phyloP scores from a whole-genome alignment of 345 rosid genomes.

The Lepidium africanum region DNA sequence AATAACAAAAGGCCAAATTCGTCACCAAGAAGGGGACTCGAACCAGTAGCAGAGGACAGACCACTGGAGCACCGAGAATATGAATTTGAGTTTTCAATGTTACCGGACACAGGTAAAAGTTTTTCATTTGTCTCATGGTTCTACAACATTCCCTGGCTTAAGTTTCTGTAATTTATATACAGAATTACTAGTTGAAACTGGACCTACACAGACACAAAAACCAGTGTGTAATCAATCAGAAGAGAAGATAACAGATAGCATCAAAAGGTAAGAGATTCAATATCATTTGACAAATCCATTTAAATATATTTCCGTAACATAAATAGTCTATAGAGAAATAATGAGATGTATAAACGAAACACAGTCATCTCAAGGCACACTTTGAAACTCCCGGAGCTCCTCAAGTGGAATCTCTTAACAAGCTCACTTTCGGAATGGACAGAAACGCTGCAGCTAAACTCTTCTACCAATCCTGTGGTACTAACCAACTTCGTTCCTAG shows the following conservation, averaged over 20 bases:
- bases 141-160: conserved; percentile 2
- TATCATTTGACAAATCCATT: background rate
- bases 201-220: conserved; percentile 61
- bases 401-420: conserved; percentile 53
- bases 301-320: background rate
- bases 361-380: conserved; percentile 72
- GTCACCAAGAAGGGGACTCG: conserved; percentile 61
- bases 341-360: background rate
- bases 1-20: conserved; percentile 46
- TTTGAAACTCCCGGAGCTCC: conserved; percentile 80
- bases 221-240: conserved; percentile 32
- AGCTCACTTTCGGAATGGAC: conserved; percentile 61
- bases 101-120: conserved; percentile 50
- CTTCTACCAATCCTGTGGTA: conserved; percentile 87
- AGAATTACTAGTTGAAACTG: conserved; percentile 75
- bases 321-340: background rate
- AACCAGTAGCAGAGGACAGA: conserved; percentile 67
- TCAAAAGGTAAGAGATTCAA: conserved; percentile 43
- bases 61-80: conserved; percentile 34
- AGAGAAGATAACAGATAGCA: conserved; percentile 61
- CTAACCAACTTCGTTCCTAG: background rate
- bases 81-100: conserved; percentile 41
- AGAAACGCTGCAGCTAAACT: conserved; percentile 70
- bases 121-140: background rate
- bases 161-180: background rate